Conservation (phyloP, 75 land plant genomes). For the Pinus albicaulis region DNA sequence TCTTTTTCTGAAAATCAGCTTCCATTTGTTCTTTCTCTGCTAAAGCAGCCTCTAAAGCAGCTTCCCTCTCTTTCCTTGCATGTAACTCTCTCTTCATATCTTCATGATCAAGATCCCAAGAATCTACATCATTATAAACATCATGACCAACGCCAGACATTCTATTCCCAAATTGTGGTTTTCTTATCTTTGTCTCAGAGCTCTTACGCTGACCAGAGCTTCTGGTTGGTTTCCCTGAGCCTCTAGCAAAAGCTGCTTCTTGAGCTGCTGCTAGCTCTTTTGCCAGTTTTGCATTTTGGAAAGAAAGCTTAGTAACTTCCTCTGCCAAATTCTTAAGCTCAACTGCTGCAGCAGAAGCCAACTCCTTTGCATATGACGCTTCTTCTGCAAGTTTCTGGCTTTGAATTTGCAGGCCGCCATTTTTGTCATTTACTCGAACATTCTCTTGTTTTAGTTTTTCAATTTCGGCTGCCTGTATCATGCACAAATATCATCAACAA, state of each 20-base stretch:
- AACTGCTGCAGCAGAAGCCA: slow-evolving; percentile 97
- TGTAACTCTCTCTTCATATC: slow-evolving; percentile 81
- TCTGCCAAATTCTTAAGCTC: slow-evolving; percentile 90
- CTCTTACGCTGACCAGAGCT: slow-evolving; percentile 28
- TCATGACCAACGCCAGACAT: not conserved
- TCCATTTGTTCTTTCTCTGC: slow-evolving; percentile 71
- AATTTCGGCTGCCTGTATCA: slow-evolving; percentile 51
- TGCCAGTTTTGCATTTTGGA: slow-evolving; percentile 76
- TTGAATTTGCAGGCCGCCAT: slow-evolving; percentile 56
- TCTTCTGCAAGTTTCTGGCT: slow-evolving; percentile 85
- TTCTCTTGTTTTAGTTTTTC: slow-evolving; percentile 66
- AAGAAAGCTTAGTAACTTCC: slow-evolving; percentile 85
- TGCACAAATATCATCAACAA: too few species aligned
- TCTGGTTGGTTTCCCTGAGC: slow-evolving; percentile 14
- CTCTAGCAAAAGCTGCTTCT: slow-evolving; percentile 43
- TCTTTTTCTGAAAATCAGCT: slow-evolving; percentile 62
- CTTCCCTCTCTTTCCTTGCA: slow-evolving; percentile 76
- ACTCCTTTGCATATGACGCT: slow-evolving; percentile 92
- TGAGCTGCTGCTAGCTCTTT: slow-evolving; percentile 64
- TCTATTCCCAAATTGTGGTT: slow-evolving; percentile 18
- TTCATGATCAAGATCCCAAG: slow-evolving; percentile 58
- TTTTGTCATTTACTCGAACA: slow-evolving; percentile 62
- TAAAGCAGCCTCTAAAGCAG: slow-evolving; percentile 61
- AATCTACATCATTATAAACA: slow-evolving; percentile 39
- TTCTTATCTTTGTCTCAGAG: slow-evolving; percentile 25